Evolutionary conservation across 73 alveolate species (phyloP).

Genomic region (Paramecium sonneborni): DNA sequence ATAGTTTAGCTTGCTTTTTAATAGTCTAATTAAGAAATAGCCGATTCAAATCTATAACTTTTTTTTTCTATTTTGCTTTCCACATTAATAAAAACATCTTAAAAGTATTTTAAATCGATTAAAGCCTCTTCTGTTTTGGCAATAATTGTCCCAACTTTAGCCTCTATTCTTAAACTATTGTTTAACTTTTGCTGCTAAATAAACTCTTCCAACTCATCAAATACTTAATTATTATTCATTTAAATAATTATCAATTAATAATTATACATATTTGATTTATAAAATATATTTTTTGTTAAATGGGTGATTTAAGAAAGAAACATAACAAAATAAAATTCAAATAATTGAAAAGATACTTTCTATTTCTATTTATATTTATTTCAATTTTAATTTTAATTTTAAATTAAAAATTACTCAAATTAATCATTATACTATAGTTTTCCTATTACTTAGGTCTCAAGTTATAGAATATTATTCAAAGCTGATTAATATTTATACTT

Average conservation of each 20-base stretch:
- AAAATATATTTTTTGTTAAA: no score
- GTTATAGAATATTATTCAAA: not conserved
- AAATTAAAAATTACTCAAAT: not conserved
- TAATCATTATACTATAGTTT: constrained; percentile 4
- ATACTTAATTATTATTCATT: not conserved
- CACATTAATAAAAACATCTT: not conserved
- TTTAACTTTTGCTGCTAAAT: not conserved
- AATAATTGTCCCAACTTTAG: not conserved
- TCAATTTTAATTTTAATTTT: not conserved
- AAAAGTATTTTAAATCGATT: not conserved
- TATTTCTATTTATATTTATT: not conserved
- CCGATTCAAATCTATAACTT: not conserved
- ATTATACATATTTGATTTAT: no score
- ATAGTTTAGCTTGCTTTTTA: not conserved
- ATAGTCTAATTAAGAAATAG: not conserved
- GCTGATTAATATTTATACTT: constrained; percentile 35
- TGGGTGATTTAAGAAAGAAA: no score
- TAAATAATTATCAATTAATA: no score
- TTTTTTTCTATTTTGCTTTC: constrained; percentile 6
- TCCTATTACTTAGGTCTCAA: constrained; percentile 28
- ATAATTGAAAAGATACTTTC: no score
- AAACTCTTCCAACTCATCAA: not conserved
- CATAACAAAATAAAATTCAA: no score
- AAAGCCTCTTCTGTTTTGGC: not conserved
- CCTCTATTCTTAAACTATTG: not conserved